Conservation (phyloP, 1,284 basidiomycete species). For the Hemileccinum hortonii region DNA sequence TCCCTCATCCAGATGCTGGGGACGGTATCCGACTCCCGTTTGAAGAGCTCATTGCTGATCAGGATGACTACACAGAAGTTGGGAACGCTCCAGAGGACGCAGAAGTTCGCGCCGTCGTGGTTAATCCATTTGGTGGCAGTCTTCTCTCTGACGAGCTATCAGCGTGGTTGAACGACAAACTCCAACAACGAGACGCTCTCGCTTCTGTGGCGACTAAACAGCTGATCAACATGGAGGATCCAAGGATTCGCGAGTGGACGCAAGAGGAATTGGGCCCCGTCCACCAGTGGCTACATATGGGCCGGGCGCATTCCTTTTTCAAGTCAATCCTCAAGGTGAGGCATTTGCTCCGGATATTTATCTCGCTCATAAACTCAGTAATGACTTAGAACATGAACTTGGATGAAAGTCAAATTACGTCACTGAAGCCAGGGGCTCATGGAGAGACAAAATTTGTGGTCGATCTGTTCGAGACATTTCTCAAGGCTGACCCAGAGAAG, state of each 20-base stretch:
- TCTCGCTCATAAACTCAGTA: conserved; percentile 3
- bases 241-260: conserved; percentile 38
- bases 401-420: conserved; percentile 14
- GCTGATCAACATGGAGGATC: conserved; percentile 37
- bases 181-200: conserved; percentile 24
- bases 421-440: conserved; percentile 10
- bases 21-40: conserved; percentile 26
- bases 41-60: conserved; percentile 24
- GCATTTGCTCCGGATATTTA: background rate
- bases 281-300: conserved; percentile 26
- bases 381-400: conserved; percentile 19
- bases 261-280: conserved; percentile 30
- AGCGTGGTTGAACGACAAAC: conserved; percentile 30
- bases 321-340: conserved; percentile 29
- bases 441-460: conserved; percentile 18
- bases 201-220: conserved; percentile 11
- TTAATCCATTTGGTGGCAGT: conserved; percentile 17
- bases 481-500: conserved; percentile 26
- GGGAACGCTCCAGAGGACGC: conserved; percentile 18
- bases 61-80: conserved; percentile 31
- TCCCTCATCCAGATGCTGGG: conserved; percentile 21
- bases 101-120: conserved; percentile 18
- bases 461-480: conserved; percentile 26
- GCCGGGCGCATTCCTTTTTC: conserved; percentile 20
- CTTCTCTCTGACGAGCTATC: conserved; percentile 22